A percentile compares a stretch with the other conserved stretches of the same genome.
Conservation (phyloP, 495 filamentous ascomycete genomes). For the Penicillium arizonense region DNA sequence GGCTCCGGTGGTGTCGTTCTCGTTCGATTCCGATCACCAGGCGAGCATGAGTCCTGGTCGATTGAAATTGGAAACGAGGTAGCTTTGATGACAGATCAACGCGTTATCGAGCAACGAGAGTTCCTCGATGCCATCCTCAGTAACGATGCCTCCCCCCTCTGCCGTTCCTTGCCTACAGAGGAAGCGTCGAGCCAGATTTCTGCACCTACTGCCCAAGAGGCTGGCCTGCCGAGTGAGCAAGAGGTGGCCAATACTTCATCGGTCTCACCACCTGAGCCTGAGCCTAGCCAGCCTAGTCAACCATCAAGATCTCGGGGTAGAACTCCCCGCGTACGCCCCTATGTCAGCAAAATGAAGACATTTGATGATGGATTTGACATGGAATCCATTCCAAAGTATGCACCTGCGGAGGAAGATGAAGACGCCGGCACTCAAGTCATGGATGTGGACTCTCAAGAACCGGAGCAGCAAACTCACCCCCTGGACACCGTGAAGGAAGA, state of each 20-base stretch:
- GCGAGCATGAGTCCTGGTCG: conserved; percentile 64
- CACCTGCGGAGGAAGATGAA: conserved; percentile 15
- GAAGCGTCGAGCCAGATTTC: conserved; percentile 17
- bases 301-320: conserved; percentile 16
- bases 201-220: neutral
- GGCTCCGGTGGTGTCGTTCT: conserved; percentile 72
- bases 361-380: conserved; percentile 64
- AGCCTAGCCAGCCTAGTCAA: conserved; percentile 5
- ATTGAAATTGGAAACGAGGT: conserved; percentile 63
- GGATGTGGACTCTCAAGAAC: conserved; percentile 21
- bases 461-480: conserved; percentile 8
- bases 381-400: conserved; percentile 39
- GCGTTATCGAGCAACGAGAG: conserved; percentile 85
- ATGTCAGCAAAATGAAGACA: conserved; percentile 67
- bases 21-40: conserved; percentile 70
- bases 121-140: conserved; percentile 88
- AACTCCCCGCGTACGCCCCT: conserved; percentile 33
- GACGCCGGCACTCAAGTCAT: conserved; percentile 20
- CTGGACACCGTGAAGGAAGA: conserved; percentile 33
- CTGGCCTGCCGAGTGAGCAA: neutral
- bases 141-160: conserved; percentile 68
- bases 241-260: neutral
- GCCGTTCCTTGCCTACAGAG: conserved; percentile 55
- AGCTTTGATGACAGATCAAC: conserved; percentile 69
- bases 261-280: conserved; percentile 8